Percentiles rank a stretch among this genome's conserved stretches.
Conservation (phyloP, 192 early-diverging fungal species). For the Backusella australiensis region DNA sequence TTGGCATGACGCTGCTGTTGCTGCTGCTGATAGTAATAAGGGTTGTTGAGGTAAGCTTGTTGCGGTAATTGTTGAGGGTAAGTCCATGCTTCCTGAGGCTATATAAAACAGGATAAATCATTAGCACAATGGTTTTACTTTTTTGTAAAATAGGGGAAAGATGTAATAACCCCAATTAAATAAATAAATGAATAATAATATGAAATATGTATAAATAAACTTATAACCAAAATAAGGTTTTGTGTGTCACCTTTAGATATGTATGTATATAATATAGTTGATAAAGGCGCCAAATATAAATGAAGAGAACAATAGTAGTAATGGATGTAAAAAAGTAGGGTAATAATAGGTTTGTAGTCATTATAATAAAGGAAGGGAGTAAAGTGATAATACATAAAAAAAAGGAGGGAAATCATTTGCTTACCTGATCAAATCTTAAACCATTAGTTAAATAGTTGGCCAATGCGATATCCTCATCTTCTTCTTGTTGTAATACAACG, state of each 20-base stretch:
- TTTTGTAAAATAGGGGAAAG: not conserved
- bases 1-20: not conserved
- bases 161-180: not conserved
- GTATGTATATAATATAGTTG: not conserved
- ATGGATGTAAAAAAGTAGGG: not conserved
- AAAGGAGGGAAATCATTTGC: not conserved
- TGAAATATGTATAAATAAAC: constrained; percentile 10
- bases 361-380: not conserved
- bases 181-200: not conserved
- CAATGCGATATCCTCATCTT: constrained; percentile 14
- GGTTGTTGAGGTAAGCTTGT: not conserved
- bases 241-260: not conserved
- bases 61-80: constrained; percentile 14
- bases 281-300: not conserved
- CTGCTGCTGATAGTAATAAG: constrained; percentile 7
- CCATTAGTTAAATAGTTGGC: constrained; percentile 10
- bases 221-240: not conserved
- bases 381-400: not conserved
- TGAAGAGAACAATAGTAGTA: not conserved
- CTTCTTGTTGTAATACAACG: constrained; percentile 10
- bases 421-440: constrained; percentile 8
- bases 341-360: not conserved
- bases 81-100: constrained; percentile 16
- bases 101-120: not conserved
- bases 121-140: not conserved